Evolutionary conservation across 352 stramenopile species (phyloP).

Genomic region (Pythium dissotocum): DNA sequence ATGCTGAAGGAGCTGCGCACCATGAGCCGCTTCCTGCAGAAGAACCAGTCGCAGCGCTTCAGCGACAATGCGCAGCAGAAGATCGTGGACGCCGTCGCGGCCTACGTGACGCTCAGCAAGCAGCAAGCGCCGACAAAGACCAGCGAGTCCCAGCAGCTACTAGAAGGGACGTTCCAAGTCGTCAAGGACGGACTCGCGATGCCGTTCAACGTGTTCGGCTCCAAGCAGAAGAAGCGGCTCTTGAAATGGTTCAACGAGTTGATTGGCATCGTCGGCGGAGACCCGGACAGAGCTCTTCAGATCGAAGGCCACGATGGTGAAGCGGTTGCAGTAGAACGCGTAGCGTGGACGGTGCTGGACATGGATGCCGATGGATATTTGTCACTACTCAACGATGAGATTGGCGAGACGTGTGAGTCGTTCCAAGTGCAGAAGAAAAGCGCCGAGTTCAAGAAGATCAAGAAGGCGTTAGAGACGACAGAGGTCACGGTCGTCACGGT

Average conservation of each 20-base stretch:
- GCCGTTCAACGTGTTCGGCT: constrained; percentile 79
- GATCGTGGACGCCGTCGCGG: constrained; percentile 62
- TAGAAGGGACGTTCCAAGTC: constrained; percentile 61
- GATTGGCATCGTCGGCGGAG: constrained; percentile 51
- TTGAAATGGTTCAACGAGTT: constrained; percentile 88
- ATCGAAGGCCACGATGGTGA: constrained; percentile 21
- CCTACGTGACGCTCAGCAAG: constrained; percentile 70
- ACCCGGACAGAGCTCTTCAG: constrained; percentile 39
- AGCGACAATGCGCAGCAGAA: constrained; percentile 82
- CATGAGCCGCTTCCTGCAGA: constrained; percentile 75
- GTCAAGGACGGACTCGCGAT: constrained; percentile 84
- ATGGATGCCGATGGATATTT: constrained; percentile 79
- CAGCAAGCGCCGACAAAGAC: constrained; percentile 28
- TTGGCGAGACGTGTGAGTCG: constrained; percentile 64
- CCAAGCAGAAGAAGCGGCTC: constrained; percentile 81
- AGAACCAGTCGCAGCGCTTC: constrained; percentile 79
- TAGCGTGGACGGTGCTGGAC: constrained; percentile 68
- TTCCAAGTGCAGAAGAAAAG: constrained; percentile 74
- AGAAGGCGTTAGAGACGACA: constrained; percentile 54
- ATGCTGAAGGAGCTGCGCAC: constrained; percentile 73
- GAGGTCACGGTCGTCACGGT: constrained; percentile 57
- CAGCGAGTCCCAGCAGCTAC: constrained; percentile 35
- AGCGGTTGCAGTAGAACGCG: constrained; percentile 16
- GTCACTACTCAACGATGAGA: constrained; percentile 65
- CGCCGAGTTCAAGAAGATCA: constrained; percentile 69